Evolutionary conservation across 2,329 filamentous ascomycete species (phyloP), one percentile per base, ranked within the genome.

Genomic region (Penicillium sp.): DNA sequence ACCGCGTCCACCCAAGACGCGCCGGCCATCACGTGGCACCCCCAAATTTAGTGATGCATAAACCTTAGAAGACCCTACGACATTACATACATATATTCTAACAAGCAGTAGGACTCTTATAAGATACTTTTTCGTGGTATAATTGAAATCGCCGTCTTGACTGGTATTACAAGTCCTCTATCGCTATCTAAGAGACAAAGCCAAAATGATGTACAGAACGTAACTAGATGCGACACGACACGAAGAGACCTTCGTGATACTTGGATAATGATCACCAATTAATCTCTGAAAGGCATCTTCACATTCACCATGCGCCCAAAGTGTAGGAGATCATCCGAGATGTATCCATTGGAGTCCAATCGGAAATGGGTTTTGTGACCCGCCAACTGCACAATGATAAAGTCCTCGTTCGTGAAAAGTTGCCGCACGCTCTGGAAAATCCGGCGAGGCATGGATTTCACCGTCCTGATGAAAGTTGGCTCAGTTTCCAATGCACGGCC

Each of bases 391-490:
- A 77, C 46, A 31, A 76, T 67, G 47, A 77, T 73, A 35, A 78
- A 74, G 50, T 76, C 72, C 53, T 78, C 76, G 47, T 72, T 68
- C 0, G 73, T 76, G 56, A 78, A 77, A 13, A 77, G 53, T 43
- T 75, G 73, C 7, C 75, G 72, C 23, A 75, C 60, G 42, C 71
- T 71, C 46, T 68, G 65, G 46, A 77, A 76, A 8, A 70, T 21
- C 42, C 60, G 66, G 65, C 71, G 77, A 1, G 73, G 35, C 8
- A 63, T 37, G 33, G 66, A 64, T 52, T 68, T 77, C 17, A 71
- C 54, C 25, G 60, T 68, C 52, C 69, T 70, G 9, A 73, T 68
- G 45, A 77, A 69, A n/a, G 65, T 69, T 31, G 59, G 62, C 53
- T 41, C 62, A 2, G n/a, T n/a, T 56, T 47, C 33, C 54, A 33